Conservation (phyloP, 1,139 yeast species). For the Pneumocystis jirovecii region DNA sequence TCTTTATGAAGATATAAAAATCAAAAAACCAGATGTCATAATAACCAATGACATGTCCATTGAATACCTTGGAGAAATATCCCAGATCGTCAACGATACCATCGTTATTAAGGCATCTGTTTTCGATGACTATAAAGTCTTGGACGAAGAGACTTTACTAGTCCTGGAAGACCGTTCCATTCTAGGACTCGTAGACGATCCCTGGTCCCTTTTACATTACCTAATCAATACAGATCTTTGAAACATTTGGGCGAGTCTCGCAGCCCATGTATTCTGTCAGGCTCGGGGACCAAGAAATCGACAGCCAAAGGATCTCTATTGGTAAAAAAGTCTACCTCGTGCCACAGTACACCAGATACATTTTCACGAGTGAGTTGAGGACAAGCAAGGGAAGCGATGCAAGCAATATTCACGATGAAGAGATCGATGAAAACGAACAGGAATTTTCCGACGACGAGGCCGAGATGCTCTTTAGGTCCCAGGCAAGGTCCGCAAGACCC, state of each 20-base stretch:
- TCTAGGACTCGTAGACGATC: conserved; percentile 53
- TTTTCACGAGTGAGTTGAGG: conserved; percentile 59
- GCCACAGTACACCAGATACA: conserved; percentile 64
- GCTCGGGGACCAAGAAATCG: conserved; percentile 39
- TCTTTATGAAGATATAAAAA: conserved; percentile 42
- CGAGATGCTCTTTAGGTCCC: conserved; percentile 14
- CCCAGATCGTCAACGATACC: conserved; percentile 51
- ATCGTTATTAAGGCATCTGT: conserved; percentile 56
- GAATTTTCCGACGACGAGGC: conserved; percentile 73
- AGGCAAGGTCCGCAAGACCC: not conserved
- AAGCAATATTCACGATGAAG: conserved; percentile 88
- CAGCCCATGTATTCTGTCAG: conserved; percentile 71
- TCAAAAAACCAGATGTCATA: conserved; percentile 50
- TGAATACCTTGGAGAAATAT: conserved; percentile 57
- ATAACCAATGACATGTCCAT: conserved; percentile 49
- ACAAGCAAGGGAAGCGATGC: conserved; percentile 81
- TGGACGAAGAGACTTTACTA: conserved; percentile 67
- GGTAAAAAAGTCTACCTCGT: conserved; percentile 60
- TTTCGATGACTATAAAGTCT: conserved; percentile 73
- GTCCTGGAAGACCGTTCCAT: conserved; percentile 60
- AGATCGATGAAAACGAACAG: conserved; percentile 79
- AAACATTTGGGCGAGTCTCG: conserved; percentile 79
- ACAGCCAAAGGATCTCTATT: conserved; percentile 30
- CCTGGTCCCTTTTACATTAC: not conserved
- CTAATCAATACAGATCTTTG: conserved; percentile 25